Base-by-base conservation (phyloP, 202 grass and related monocot species). In the Setaria viridis region DNA sequence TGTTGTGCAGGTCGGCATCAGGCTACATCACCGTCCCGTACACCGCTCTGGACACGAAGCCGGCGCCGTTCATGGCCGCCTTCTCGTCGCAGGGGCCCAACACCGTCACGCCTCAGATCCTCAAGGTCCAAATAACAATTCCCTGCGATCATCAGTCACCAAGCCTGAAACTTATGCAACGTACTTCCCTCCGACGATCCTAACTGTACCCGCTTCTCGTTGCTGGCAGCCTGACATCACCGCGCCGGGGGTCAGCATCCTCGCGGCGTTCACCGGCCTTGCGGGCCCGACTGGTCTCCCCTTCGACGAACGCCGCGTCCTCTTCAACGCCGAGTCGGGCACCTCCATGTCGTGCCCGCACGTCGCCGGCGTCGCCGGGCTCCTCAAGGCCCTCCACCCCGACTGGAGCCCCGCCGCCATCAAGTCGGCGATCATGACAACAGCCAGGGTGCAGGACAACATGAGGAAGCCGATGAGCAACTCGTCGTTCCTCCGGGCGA, bases 281-380 rank as follows among this genome's bases (percentile, higher is more conserved):
- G 71, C 80, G 0, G 86, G 96, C 1, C 91, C 95, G 34, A 98
- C 89, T 0, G 86, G 89, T 8, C 76, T 95, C 35, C 33, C 84
- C 81, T 95, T 95, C 49, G 95, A 98, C 78, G 72, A 78, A 25
- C 90, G 95, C 79, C 93, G 91, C 33, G 86, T 96, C 29, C 90
- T 87, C 71, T 99, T 96, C 86, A 99, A 96, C 89, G 82, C 93
- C 0, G 93, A 95, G 85, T 93, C 95, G 7, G 95, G 95, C 55
- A 98, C 95, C 42, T 98, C 95, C 68, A 95, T 98, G 93, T 93
- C 95, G 4, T 98, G 95, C 78, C 93, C 95, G 11, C 95, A 98
- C 83, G 67, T 98, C 67, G 84, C 91, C 16, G 93, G 96, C 81
- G 17, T 99, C 70, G 93, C 88, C 21, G 96, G 85, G 43, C 93